Base-by-base conservation (phyloP, 2,329 filamentous ascomycete species). In the Aspergillus sp. region DNA sequence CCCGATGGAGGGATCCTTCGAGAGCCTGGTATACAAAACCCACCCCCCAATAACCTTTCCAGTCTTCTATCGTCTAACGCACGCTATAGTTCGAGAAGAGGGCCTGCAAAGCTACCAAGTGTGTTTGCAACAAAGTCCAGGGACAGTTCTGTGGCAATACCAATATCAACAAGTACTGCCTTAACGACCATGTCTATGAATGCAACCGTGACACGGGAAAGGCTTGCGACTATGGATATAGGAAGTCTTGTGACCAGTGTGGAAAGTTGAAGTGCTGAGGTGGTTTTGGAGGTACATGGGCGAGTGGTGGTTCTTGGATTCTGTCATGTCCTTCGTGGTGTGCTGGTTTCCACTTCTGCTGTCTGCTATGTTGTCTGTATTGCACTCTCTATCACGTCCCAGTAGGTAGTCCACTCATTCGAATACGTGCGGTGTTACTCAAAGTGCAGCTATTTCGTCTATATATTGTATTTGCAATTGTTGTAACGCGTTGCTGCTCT, bases 141-240 rank as follows among this genome's bases (percentile, higher is more conserved):
- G 57, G 57, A 19, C 57, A 58, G 42, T 59, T 59, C 50, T 59
- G 57, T 13, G 57, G 57, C 10, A 49, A 59, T 35, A 50, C 57
- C 47, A 22, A 19, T 17, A 50, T 59, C 55, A 59, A 59, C 36
- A 22, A 33, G 4, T 38, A 36, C 45, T 59, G 57, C 49, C 47
- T 49, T 26, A 52, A 59, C 36, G 48, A 47, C 17, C 57, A 58
- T 49, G 57, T 59, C 16, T 59, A 53, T 30, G 57, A 59, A 41
- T 59, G 57, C 51, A 50, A 55, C 22, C 14, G 5, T 5, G 40
- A 36, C 19, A 54, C 49, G 4, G 53, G 55, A 19, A 55, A 56
- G n/a, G 50, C 55, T 19, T 59, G 57, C 30, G 57, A 59, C 44
- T 59, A 59, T 44, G 57, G 57, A 35, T 16, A 45, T 13, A 45